Conservation (phyloP, 1,139 yeast genomes). For the Lodderomyces metapsilosis region DNA sequence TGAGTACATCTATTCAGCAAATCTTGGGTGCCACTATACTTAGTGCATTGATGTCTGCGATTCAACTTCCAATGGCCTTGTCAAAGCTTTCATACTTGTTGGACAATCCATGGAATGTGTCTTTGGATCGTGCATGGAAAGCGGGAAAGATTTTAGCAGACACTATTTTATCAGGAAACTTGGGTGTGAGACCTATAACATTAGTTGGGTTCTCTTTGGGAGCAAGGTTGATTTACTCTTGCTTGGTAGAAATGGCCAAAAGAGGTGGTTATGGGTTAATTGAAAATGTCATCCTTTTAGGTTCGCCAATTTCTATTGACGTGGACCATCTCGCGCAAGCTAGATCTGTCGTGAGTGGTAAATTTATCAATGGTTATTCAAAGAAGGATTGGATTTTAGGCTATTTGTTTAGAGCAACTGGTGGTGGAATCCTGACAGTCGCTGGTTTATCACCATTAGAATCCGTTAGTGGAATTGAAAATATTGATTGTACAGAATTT, state of each 20-base stretch:
- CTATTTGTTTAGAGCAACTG: conserved; percentile 89
- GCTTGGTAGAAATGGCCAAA: conserved; percentile 81
- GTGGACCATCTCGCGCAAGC: conserved; percentile 77
- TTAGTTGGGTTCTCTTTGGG: conserved; percentile 94
- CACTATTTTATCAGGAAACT: conserved; percentile 77
- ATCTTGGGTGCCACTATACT: conserved; percentile 89
- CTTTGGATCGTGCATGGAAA: conserved; percentile 95
- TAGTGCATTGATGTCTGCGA: conserved; percentile 93
- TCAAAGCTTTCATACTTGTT: conserved; percentile 85
- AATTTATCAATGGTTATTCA: conserved; percentile 87
- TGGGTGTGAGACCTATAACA: conserved; percentile 92
- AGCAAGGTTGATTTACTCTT: conserved; percentile 87
- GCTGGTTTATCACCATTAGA: conserved; percentile 85
- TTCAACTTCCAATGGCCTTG: conserved; percentile 89
- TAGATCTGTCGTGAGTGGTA: conserved; percentile 85
- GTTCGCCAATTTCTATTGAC: conserved; percentile 83
- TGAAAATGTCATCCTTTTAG: conserved; percentile 85
- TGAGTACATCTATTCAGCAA: conserved; percentile 92
- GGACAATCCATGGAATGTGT: conserved; percentile 98
- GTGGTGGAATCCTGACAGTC: conserved; percentile 88
- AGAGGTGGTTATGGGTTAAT: conserved; percentile 85
- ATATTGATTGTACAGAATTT: conserved; percentile 78
- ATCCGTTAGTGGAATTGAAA: conserved; percentile 65
- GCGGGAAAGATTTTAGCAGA: conserved; percentile 94
- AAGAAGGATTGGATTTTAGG: conserved; percentile 96